Evolutionary conservation across 352 stramenopile genomes (phyloP).

Genomic region (Pythium plurisporium): DNA sequence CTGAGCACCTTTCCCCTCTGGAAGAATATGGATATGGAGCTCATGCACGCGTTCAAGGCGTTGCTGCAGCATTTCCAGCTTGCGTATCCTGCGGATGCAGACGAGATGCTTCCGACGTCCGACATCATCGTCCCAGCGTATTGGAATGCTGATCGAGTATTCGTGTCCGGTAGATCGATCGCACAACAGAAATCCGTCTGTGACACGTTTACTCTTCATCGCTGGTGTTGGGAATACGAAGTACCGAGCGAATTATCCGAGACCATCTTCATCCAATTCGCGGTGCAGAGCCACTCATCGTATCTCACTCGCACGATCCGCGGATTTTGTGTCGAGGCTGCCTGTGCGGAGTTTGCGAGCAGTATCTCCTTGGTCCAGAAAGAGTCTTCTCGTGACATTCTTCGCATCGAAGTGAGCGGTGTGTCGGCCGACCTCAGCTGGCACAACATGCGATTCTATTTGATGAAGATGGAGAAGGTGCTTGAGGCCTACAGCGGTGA

Average conservation of each 20-base stretch:
- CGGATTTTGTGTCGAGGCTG: background rate
- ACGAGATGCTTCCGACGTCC: background rate
- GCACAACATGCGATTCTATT: conserved; percentile 15
- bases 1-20: background rate
- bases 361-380: conserved; percentile 1
- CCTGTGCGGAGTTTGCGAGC: background rate
- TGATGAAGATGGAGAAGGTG: conserved; percentile 22
- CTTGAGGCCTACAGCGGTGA: conserved; percentile 15
- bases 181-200: background rate
- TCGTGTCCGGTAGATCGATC: too few relatives aligned
- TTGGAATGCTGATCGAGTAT: too few relatives aligned
- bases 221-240: background rate
- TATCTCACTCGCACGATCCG: background rate
- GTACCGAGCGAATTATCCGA: background rate
- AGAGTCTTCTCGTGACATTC: background rate
- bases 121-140: background rate
- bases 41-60: background rate
- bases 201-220: background rate
- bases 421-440: background rate
- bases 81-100: background rate
- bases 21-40: background rate
- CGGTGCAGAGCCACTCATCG: background rate
- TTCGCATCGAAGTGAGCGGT: conserved; percentile 20
- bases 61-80: background rate
- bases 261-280: background rate